Base-by-base conservation (phyloP, 306 rosid species). In the Quercus robur region DNA sequence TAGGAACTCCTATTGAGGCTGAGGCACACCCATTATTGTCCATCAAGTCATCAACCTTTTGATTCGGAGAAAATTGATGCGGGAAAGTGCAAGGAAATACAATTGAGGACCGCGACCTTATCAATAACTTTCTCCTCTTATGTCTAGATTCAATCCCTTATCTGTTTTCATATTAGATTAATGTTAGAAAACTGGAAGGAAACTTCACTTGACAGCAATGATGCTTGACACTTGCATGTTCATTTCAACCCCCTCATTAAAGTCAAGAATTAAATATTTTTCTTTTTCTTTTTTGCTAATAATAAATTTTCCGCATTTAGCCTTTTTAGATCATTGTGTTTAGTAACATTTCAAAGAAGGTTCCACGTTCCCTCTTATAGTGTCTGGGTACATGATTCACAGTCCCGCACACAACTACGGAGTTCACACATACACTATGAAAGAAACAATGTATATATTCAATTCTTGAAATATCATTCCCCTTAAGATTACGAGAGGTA, bases 51-150 rank as follows among this genome's bases (percentile, higher is more conserved):
- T 12, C 31, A 3, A 4, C 33, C 3, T 63, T 35, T 38, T 7
- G 5, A 1, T 20, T 41, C 4, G 72, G 23, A 6, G 52, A 17
- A 19, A 17, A 19, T 14, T 6, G 54, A 54, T 14, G 30, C 59
- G 62, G 41, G 88, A 85, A 85, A 71, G 44, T 31, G 72, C 81
- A 33, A 75, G 81, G 88, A 85, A 85, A 78, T 63, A 35, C 46
- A 41, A 41, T 8, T 19, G 73, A 52, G 21, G 46, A 41, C 5
- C 72, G 5, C 9, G 72, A 67, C 72, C 49, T 0, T 14, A 7
- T 67, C 51, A 33, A 1, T 2, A 18, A 28, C n/a, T 38, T 30
- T 33, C 49, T 17, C 1, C 46, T 20, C 25, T 25, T 17, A 38
- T 19, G 73, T 69, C 73, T 44, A 69, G 28, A 41, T 69, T n/a